Percentiles rank a stretch among this genome's conserved stretches.
These are phyloP conservation scores for Aphanomyces cochlioides DNA, from an alignment of 352 stramenopile genomes.

Conservation along the genomic window DNA sequence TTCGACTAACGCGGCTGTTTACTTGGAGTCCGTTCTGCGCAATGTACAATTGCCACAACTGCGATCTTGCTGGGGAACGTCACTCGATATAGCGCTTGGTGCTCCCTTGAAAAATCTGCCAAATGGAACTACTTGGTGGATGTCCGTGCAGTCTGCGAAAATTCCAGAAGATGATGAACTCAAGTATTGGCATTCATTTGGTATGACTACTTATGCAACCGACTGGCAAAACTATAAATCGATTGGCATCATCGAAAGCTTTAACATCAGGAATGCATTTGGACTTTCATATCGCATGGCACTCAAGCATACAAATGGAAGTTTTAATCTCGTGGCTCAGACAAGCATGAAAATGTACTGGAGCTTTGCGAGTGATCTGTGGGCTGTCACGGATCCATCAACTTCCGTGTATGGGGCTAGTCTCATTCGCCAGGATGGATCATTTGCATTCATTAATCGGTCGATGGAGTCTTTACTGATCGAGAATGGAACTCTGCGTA, in stretches of 20 bases:
- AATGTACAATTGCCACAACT: not conserved
- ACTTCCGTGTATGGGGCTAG: not conserved
- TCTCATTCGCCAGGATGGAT: not conserved
- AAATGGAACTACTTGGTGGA: not conserved
- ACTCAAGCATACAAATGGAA: not conserved
- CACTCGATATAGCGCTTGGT: not conserved
- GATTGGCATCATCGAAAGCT: not conserved
- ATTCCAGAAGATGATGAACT: not conserved
- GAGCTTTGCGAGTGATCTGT: not conserved
- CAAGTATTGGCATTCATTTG: not conserved
- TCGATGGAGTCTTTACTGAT: not conserved
- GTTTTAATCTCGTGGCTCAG: not conserved
- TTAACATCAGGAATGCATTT: not conserved
- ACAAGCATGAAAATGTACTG: constrained; percentile 2
- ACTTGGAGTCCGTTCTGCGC: not conserved
- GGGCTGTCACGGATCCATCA: not conserved
- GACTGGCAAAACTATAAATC: not conserved
- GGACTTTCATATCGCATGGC: not conserved
- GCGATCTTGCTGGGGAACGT: not conserved
- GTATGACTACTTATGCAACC: not conserved
- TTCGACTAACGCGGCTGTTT: not conserved
- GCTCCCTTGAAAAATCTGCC: not conserved
- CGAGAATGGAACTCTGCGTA: not conserved
- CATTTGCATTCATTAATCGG: not conserved
- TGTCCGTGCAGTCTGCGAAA: not conserved